phyloP scores from a whole-genome alignment of 2,329 filamentous ascomycete species.

The Uncinocarpus reesii region DNA sequence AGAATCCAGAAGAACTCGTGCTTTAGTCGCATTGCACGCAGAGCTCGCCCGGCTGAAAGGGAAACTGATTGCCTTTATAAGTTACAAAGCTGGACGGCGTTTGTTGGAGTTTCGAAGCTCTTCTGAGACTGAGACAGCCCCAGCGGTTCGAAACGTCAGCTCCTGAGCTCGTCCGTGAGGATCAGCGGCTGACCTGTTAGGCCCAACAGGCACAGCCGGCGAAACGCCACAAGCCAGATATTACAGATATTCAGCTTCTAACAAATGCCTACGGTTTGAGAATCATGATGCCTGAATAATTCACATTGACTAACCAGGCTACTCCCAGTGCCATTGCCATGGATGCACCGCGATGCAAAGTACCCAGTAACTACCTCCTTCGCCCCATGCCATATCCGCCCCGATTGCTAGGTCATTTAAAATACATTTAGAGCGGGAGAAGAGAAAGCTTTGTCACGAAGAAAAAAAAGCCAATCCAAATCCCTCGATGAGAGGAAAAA shows the following conservation, averaged over 20 bases:
- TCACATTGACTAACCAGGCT: not conserved
- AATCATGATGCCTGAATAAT: not conserved
- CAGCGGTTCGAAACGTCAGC: constrained; percentile 7
- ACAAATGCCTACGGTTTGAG: not conserved
- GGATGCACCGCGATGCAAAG: not conserved
- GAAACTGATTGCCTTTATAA: not conserved
- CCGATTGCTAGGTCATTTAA: constrained; percentile 5
- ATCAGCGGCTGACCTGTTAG: too few relatives aligned
- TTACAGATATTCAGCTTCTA: too few relatives aligned
- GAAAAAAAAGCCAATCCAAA: not conserved
- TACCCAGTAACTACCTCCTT: not conserved
- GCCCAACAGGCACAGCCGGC: too few relatives aligned
- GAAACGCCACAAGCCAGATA: too few relatives aligned
- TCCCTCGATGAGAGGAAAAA: not conserved
- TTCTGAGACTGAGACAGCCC: constrained; percentile 12
- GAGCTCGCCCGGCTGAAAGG: not conserved
- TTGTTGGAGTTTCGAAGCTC: constrained; percentile 5
- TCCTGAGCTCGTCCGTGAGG: not conserved
- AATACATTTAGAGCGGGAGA: constrained; percentile 1
- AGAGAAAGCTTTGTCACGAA: not conserved
- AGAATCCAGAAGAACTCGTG: too few relatives aligned
- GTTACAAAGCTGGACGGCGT: not conserved
- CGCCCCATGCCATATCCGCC: not conserved
- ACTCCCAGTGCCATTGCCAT: not conserved
- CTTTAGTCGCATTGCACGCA: not conserved